Percentiles rank a stretch among this genome's conserved stretches.
Conservation (phyloP, 495 filamentous ascomycete species). For the Xylaria intraflava region DNA sequence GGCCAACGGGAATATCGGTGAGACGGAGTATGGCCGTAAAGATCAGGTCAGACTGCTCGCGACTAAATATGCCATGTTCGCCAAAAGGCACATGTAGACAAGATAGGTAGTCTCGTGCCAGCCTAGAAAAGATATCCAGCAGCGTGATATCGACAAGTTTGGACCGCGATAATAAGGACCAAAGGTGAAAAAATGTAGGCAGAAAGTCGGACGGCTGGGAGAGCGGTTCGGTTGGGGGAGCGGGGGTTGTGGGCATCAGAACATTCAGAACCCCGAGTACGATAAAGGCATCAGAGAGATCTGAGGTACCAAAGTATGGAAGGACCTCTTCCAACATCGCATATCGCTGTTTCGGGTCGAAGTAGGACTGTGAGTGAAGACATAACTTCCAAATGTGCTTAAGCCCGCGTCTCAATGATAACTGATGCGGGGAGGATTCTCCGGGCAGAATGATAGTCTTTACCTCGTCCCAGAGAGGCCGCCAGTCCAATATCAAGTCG, state of each 20-base stretch:
- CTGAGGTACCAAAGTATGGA: conserved; percentile 92
- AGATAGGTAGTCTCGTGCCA: conserved; percentile 73
- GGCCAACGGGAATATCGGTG: conserved; percentile 93
- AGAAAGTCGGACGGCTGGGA: conserved; percentile 76
- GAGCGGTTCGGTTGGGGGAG: conserved; percentile 61
- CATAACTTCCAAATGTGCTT: conserved; percentile 73
- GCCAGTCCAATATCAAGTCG: conserved; percentile 89
- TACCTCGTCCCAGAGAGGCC: conserved; percentile 82
- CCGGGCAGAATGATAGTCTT: conserved; percentile 81
- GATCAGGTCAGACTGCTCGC: conserved; percentile 84
- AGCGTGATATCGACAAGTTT: conserved; percentile 81
- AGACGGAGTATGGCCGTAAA: conserved; percentile 87
- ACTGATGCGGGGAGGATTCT: conserved; percentile 55
- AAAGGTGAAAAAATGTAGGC: conserved; percentile 90
- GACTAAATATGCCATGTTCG: conserved; percentile 83
- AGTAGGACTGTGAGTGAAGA: conserved; percentile 83
- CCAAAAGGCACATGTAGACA: conserved; percentile 73
- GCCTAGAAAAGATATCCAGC: conserved; percentile 79
- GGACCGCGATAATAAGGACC: conserved; percentile 87
- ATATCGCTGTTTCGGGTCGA: conserved; percentile 78
- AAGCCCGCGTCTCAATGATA: conserved; percentile 34
- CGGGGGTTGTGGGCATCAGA: conserved; percentile 77
- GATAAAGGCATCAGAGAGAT: conserved; percentile 80
- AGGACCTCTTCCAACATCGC: conserved; percentile 90
- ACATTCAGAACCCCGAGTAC: conserved; percentile 80